Evolutionary conservation across 2,329 filamentous ascomycete species (phyloP), one percentile per base, ranked within the genome.

Genomic region (Atkinsonella texensis): DNA sequence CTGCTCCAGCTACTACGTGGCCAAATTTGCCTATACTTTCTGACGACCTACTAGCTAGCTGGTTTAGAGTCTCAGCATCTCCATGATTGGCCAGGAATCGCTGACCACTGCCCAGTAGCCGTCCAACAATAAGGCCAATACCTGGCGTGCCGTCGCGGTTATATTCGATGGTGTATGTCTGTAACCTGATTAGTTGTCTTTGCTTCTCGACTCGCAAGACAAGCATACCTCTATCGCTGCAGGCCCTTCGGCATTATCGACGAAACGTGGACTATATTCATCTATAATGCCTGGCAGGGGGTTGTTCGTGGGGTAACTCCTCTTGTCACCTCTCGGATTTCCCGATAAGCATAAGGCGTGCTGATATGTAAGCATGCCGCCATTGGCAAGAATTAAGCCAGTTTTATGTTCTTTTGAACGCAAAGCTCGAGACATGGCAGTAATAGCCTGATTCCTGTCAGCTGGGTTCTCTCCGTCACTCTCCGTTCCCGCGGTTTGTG

Each of bases 291-390:
- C 44, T n/a, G 48, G 56, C 41, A 53, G 47, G 35, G 51, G 56
- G n/a, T 60, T 58, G 41, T 35, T n/a, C 13, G 17, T 11, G 4
- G 55, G 48, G 18, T 64, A 62, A 0, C 2, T 7, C 1, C 48
- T 49, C 2, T 35, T 41, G 18, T 58, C 53, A 12, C 42, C 28
- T 4, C 57, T 53, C 1, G 76, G 74, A 10, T 64, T 56, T 0
- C 65, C 71, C 0, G 79, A 82, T 1, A 86, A 64, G 46, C 79
- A 74, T 0, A 85, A 59, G 3, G 74, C 80, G 58, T 85, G 75
- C 59, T 86, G 80, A 59, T 85, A 82, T 0, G 79, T 82, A n/a
- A 83, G 56, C 32, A 80, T 71, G 0, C 83, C 83, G 0, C 83
- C 82, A 58, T 85, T 85, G 1, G 81, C 82, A 13, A 85, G 71